Conservation (phyloP, 148 eudicot species). For the Spergularia marina region DNA sequence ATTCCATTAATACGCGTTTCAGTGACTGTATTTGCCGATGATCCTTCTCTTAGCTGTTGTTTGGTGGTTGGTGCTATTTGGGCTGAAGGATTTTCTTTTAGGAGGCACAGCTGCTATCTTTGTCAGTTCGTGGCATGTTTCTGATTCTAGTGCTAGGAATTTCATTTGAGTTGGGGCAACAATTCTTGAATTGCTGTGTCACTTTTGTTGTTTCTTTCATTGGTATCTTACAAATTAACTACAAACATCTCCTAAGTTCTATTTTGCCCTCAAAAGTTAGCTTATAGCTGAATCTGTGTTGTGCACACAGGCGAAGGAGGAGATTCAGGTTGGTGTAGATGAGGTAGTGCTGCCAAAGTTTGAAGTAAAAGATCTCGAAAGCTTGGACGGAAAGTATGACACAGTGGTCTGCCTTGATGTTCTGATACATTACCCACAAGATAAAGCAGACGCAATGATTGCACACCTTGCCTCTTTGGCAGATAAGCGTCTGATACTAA, state of each 20-base stretch:
- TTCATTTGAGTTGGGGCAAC: not conserved
- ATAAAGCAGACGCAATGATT: slow-evolving; percentile 93
- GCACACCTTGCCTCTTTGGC: slow-evolving; percentile 91
- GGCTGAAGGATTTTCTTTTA: not conserved
- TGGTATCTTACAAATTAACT: not conserved
- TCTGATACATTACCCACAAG: slow-evolving; percentile 94
- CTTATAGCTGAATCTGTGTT: not conserved
- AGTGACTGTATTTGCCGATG: not conserved
- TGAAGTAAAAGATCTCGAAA: slow-evolving; percentile 88
- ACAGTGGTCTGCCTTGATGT: slow-evolving; percentile 94
- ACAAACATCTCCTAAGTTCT: not conserved
- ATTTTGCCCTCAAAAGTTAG: not conserved
- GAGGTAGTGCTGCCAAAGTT: slow-evolving; percentile 72
- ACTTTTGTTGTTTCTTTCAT: too few species aligned
- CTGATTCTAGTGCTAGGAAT: not conserved
- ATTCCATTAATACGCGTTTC: too few species aligned
- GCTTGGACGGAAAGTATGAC: slow-evolving; percentile 80
- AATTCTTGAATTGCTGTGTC: not conserved
- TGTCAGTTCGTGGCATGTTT: too few species aligned
- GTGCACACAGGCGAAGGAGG: slow-evolving; percentile 62
- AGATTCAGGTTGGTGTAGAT: slow-evolving; percentile 41
- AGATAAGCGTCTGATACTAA: slow-evolving; percentile 65
- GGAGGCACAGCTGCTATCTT: not conserved
- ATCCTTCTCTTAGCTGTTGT: not conserved
- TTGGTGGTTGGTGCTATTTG: not conserved